phyloP scores from a whole-genome alignment of 2,329 filamentous ascomycete species.

The Cercospora brassicicola region DNA sequence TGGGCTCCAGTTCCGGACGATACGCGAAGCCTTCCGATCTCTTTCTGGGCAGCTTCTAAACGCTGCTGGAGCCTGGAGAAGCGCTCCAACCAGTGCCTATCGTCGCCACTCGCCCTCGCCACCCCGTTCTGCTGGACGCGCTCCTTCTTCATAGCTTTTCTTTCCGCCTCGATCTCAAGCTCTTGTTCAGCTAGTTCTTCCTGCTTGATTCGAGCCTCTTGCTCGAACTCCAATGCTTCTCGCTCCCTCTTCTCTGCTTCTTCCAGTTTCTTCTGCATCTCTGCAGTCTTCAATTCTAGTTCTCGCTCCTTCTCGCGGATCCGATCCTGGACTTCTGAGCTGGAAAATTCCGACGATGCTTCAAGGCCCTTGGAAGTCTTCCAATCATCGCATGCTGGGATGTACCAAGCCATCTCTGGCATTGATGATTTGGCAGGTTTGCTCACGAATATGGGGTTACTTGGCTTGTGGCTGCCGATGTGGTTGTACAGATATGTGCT shows the following conservation, averaged over 20 bases:
- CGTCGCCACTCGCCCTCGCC: neutral
- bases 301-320: slow-evolving; percentile 8
- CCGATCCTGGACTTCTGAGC: slow-evolving; percentile 2
- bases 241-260: slow-evolving; percentile 11
- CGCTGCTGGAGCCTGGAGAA: slow-evolving; percentile 4
- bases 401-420: slow-evolving; percentile 17
- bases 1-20: neutral
- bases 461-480: slow-evolving; percentile 10
- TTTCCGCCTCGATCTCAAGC: slow-evolving; percentile 4
- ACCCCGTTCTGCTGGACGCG: neutral
- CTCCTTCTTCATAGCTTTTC: neutral
- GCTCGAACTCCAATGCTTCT: slow-evolving; percentile 12
- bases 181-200: slow-evolving; percentile 9
- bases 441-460: slow-evolving; percentile 10
- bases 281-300: neutral
- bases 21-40: slow-evolving; percentile 4
- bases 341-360: neutral
- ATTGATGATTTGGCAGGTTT: neutral
- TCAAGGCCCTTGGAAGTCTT: neutral
- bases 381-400: slow-evolving; percentile 9
- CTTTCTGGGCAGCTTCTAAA: slow-evolving; percentile 1
- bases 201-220: slow-evolving; percentile 8
- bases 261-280: slow-evolving; percentile 7
- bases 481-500: slow-evolving; percentile 13
- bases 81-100: neutral